A percentile compares a stretch with the other conserved stretches of the same genome.
These are phyloP conservation scores for Didymella arachidicola DNA, from an alignment of 2,329 filamentous ascomycete genomes.

Conservation along the genomic window DNA sequence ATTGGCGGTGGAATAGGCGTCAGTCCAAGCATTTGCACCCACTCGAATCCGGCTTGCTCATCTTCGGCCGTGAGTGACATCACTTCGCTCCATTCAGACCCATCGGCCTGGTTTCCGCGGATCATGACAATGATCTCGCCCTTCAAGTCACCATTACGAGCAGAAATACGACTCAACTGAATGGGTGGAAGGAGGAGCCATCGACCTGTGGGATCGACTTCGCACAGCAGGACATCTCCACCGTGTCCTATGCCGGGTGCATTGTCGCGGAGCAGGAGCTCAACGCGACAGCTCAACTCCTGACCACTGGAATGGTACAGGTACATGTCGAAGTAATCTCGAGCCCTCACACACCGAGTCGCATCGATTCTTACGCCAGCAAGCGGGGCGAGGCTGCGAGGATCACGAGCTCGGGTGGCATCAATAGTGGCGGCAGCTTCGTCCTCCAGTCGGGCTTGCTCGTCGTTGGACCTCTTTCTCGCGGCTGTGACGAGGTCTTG, in stretches of 20 bases:
- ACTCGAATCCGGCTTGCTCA: constrained; percentile 80
- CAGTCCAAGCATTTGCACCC: constrained; percentile 83
- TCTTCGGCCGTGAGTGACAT: constrained; percentile 79
- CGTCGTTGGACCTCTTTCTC: constrained; percentile 75
- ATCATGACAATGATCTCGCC: constrained; percentile 87
- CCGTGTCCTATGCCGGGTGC: constrained; percentile 69
- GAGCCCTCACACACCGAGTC: constrained; percentile 82
- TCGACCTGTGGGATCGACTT: constrained; percentile 77
- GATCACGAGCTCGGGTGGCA: constrained; percentile 78
- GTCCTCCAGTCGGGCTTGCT: constrained; percentile 77
- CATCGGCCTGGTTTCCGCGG: constrained; percentile 69
- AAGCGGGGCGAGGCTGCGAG: constrained; percentile 76
- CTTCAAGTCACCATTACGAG: constrained; percentile 75
- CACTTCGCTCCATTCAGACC: constrained; percentile 81
- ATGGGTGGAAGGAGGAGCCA: constrained; percentile 95
- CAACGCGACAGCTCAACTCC: constrained; percentile 85
- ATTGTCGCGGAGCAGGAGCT: constrained; percentile 85
- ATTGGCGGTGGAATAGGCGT: constrained; percentile 68
- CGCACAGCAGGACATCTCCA: constrained; percentile 90
- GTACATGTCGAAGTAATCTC: constrained; percentile 88
- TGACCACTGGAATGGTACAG: constrained; percentile 89
- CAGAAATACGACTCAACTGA: constrained; percentile 75
- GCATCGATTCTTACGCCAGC: constrained; percentile 75
- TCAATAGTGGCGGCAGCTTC: constrained; percentile 88
- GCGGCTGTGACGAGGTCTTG: constrained; percentile 78